Base-by-base conservation (phyloP, 331 rosid species). In the Quercus lobata region DNA sequence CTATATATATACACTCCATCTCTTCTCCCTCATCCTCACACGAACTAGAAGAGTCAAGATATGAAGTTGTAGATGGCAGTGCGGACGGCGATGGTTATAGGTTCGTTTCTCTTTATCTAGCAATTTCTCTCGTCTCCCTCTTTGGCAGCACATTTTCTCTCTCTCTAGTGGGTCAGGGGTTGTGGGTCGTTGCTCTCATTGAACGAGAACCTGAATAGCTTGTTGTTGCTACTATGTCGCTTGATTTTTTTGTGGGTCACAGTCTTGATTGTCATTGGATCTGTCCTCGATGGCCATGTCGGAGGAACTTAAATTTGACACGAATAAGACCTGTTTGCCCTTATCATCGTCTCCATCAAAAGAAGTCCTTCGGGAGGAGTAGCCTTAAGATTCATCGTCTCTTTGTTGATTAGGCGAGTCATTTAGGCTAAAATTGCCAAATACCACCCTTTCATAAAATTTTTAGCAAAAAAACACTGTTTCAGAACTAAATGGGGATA, bases 301-400 rank as follows among this genome's bases (percentile, higher is more conserved):
- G 1, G 95, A 94, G 19, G 97, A 92, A 83, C 97, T 91, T 4
- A 97, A 95, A 84, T 90, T 91, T 18, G 98, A 92, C 19, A 86
- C 80, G 79, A 94, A 95, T 87, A 94, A 97, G 69, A 92, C 89
- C 73, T 86, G 77, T 61, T 92, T 94, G 1, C 94, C 93, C 75
- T 90, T 88, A 9, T 89, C 92, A 49, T 90, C 97, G 32, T 92
- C 92, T 5, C 87, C 96, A 8, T 91, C 96, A 12, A 84, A 75
- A 14, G 94, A 89, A 21, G 88, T 86, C 65, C 87, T 89, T 15
- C 75, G 80, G 16, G 97, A 92, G 15, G 92, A 94, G 52, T 89
- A 88, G 0, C 82, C 91, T 77, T 91, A 97, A 5, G 93, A 90
- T 83, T 90, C 96, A 37, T 89, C 85, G 66, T 66, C 83, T 12